Evolutionary conservation across 2,329 filamentous ascomycete genomes (phyloP), one percentile per base, ranked within the genome.

Genomic region (Colletotrichum siamense): DNA sequence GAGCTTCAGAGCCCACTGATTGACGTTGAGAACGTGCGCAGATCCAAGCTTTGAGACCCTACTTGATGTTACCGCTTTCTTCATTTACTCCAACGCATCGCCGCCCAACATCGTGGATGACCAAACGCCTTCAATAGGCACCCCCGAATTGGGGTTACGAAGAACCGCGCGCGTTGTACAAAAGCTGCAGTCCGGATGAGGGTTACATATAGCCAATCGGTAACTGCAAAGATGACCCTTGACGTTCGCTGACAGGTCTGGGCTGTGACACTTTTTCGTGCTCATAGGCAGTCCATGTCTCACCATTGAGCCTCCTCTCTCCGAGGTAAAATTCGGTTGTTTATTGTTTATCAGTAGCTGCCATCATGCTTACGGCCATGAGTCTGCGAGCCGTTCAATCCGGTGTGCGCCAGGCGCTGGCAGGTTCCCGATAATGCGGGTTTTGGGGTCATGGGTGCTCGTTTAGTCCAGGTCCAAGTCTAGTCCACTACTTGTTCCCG

Each of bases 291-390:
- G 22, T 15, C n/a, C 55, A 22, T 30, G 68, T 66, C 62, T 71
- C 18, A 63, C 22, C 52, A 34, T 71, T 59, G 49, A 71, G 68
- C 72, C 68, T 55, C 61, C 68, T 34, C 22, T 28, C 22, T 57
- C 67, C 72, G 67, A 74, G 67, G 72, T 74, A 59, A 26, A 71
- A 28, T 3, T 71, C 67, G 67, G 59, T 59, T 71, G 72, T 55
- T 52, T 28, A 39, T 30, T 5, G n/a, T 30, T 24, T 32, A 22
- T 18, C 8, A 22, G 8, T 69, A 28, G 55, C 22, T 59, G 24
- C 26, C 55, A 49, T 16, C 52, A 70, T 32, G 57, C 30, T 30
- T 30, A 64, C 34, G 16, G 36, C 63, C 57, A n/a, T 61, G 30
- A 4, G 26, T 32, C 15, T 28, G 16, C 13, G 15, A 12, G 57